These are phyloP conservation scores for Penicillium soppii DNA, from an alignment of 495 filamentous ascomycete genomes.

Conservation along the genomic window DNA sequence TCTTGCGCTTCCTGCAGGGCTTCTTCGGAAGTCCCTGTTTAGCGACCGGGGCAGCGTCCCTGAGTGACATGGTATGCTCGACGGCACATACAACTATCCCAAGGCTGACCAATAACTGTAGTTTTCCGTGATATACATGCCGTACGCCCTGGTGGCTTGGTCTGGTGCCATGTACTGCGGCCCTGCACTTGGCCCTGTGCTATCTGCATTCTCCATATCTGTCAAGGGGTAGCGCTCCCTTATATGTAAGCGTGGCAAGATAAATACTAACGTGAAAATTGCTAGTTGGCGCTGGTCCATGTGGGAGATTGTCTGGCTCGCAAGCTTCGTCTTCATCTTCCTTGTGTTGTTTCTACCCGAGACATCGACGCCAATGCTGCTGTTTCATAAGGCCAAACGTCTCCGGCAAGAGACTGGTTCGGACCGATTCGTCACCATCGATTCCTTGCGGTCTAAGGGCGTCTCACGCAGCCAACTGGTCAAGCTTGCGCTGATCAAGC, in stretches of 20 bases:
- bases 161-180: conserved; percentile 19
- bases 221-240: conserved; percentile 31
- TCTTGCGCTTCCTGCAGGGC: conserved; percentile 48
- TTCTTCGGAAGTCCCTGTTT: conserved; percentile 50
- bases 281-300: conserved; percentile 43
- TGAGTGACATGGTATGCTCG: conserved; percentile 57
- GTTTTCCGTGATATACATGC: neutral
- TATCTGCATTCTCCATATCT: conserved; percentile 26
- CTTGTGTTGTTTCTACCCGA: neutral
- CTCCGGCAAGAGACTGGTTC: too few relatives aligned
- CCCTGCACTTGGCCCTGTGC: conserved; percentile 30
- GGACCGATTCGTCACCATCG: too few relatives aligned
- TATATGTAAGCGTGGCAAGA: too few relatives aligned
- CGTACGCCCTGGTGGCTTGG: conserved; percentile 4
- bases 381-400: neutral
- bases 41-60: conserved; percentile 52
- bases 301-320: conserved; percentile 39
- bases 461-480: neutral
- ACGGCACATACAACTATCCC: too few relatives aligned
- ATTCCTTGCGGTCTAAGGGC: too few relatives aligned
- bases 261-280: too few relatives aligned
- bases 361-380: neutral
- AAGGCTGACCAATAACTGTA: too few relatives aligned
- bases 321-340: neutral
- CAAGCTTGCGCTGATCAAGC: neutral